phyloP scores from a whole-genome alignment of 495 filamentous ascomycete genomes.

The Hyaloscypha hepaticicola region DNA sequence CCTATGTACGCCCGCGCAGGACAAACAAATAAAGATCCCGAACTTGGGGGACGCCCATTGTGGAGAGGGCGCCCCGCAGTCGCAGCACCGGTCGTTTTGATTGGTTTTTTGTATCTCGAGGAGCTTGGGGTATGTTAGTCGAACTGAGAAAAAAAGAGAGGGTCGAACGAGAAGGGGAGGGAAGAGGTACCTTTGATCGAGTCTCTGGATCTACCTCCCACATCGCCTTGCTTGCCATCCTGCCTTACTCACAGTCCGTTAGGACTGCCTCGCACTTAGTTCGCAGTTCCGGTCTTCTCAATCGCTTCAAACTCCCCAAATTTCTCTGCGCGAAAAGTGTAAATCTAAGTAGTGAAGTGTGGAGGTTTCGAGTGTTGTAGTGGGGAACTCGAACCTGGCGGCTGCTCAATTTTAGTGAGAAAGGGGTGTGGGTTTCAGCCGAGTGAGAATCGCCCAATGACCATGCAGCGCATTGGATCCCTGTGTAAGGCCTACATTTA shows the following conservation, averaged over 20 bases:
- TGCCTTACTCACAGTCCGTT: slow-evolving; percentile 9
- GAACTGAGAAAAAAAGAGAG: no score
- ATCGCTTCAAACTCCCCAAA: neutral
- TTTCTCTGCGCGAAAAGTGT: neutral
- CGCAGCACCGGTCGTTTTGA: slow-evolving; percentile 84
- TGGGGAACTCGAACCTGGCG: neutral
- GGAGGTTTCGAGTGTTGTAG: neutral
- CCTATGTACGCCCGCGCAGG: slow-evolving; percentile 92
- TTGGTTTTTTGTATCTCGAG: slow-evolving; percentile 78
- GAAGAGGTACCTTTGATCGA: slow-evolving; percentile 70
- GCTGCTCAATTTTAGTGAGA: slow-evolving; percentile 1
- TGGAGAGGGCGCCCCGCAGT: slow-evolving; percentile 89
- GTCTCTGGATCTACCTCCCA: slow-evolving; percentile 99
- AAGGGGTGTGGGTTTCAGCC: slow-evolving; percentile 13
- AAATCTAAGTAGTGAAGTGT: neutral
- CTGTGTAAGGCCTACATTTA: neutral
- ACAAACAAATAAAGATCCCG: slow-evolving; percentile 93
- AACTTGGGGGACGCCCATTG: slow-evolving; percentile 85
- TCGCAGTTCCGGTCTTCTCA: neutral
- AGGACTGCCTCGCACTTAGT: neutral
- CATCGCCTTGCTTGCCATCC: slow-evolving; percentile 51
- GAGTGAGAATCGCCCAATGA: neutral
- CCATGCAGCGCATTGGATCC: neutral
- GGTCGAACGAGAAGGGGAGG: slow-evolving; percentile 1
- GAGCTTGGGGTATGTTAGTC: no score